Conservation (phyloP, 352 stramenopile species). For the Phytophthora fragariaefolia region DNA sequence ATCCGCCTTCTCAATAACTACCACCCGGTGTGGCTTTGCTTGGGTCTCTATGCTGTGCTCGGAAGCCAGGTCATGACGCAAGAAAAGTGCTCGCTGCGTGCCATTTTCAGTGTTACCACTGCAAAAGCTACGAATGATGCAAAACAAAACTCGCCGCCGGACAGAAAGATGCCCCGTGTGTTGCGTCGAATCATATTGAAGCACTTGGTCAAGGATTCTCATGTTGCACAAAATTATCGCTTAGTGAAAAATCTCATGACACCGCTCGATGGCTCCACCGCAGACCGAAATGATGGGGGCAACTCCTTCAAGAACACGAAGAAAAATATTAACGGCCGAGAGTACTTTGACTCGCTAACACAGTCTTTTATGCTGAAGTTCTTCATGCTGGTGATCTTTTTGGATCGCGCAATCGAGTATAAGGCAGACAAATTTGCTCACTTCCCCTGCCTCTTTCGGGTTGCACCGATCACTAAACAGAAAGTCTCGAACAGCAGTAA, state of each 20-base stretch:
- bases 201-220: slow-evolving; percentile 67
- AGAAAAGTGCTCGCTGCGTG: slow-evolving; percentile 63
- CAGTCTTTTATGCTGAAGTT: slow-evolving; percentile 92
- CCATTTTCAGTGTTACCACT: slow-evolving; percentile 50
- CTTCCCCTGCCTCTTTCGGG: slow-evolving; percentile 92
- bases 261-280: slow-evolving; percentile 65
- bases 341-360: slow-evolving; percentile 88
- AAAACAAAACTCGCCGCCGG: slow-evolving; percentile 27
- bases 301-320: slow-evolving; percentile 64
- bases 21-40: slow-evolving; percentile 90
- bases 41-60: slow-evolving; percentile 91
- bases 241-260: slow-evolving; percentile 79
- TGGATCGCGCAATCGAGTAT: slow-evolving; percentile 87
- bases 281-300: slow-evolving; percentile 39
- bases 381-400: slow-evolving; percentile 93
- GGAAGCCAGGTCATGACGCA: slow-evolving; percentile 60
- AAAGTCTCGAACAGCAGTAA: neutral
- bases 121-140: slow-evolving; percentile 10
- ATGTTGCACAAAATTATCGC: slow-evolving; percentile 64
- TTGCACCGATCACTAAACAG: slow-evolving; percentile 31
- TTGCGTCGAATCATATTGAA: slow-evolving; percentile 71
- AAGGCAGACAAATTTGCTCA: slow-evolving; percentile 81
- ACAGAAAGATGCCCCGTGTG: slow-evolving; percentile 58
- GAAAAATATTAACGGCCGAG: slow-evolving; percentile 73
- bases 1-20: slow-evolving; percentile 91